These are phyloP conservation scores for Mucor velutinosus DNA, from an alignment of 371 early-diverging fungal species.

Conservation along the genomic window DNA sequence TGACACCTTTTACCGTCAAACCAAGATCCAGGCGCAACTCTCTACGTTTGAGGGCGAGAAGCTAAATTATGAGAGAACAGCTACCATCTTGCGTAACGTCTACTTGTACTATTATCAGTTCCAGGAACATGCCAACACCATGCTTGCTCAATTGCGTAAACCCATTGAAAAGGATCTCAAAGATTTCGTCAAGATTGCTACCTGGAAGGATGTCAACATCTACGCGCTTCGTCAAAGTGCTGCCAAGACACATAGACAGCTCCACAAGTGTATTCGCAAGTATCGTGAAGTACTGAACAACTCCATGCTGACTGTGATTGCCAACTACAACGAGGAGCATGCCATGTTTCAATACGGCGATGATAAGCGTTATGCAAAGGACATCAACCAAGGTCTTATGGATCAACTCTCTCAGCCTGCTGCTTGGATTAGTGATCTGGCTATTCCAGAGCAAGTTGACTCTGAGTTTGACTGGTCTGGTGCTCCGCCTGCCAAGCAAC, in stretches of 20 bases:
- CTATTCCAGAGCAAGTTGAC: slow-evolving; percentile 8
- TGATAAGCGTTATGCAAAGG: slow-evolving; percentile 46
- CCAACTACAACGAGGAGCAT: slow-evolving; percentile 59
- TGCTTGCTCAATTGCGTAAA: slow-evolving; percentile 61
- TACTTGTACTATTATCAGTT: slow-evolving; percentile 84
- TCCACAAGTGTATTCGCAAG: slow-evolving; percentile 88
- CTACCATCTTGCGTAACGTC: slow-evolving; percentile 58
- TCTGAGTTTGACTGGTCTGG: slow-evolving; percentile 17
- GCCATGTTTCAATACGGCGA: slow-evolving; percentile 58
- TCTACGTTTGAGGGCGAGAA: slow-evolving; percentile 26
- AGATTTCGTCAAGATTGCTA: slow-evolving; percentile 93
- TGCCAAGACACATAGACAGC: slow-evolving; percentile 85
- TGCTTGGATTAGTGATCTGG: slow-evolving; percentile 30
- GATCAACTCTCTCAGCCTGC: slow-evolving; percentile 38
- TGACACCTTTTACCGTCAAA: slow-evolving; percentile 70
- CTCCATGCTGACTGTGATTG: slow-evolving; percentile 79
- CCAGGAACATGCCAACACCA: slow-evolving; percentile 51
- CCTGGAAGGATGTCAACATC: slow-evolving; percentile 97
- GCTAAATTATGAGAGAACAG: slow-evolving; percentile 27
- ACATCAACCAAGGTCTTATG: slow-evolving; percentile 33
- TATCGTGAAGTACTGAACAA: slow-evolving; percentile 77
- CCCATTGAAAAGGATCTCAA: slow-evolving; percentile 89
- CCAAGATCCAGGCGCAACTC: slow-evolving; percentile 39
- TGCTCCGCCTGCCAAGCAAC: slow-evolving; percentile 32
- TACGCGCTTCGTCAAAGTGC: slow-evolving; percentile 91